phyloP scores from a whole-genome alignment of 805 yeast species.

The Tetrapisispora taiwanensis region DNA sequence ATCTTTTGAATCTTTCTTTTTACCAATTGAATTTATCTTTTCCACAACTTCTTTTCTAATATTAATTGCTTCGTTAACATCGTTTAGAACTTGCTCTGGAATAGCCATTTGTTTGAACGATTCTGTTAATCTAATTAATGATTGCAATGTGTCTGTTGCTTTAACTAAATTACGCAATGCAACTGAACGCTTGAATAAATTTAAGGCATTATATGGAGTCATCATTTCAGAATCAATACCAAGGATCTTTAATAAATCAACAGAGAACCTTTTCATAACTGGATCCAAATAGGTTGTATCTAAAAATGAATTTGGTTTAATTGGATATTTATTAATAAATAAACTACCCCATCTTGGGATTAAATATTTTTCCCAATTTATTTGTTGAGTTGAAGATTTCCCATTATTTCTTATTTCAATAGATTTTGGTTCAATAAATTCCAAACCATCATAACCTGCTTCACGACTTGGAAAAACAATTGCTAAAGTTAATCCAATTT shows the following conservation, averaged over 20 bases:
- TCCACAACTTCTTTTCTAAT: conserved; percentile 25
- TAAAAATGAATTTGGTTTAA: conserved; percentile 25
- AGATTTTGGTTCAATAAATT: conserved; percentile 7
- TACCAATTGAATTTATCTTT: neutral
- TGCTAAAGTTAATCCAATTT: conserved; percentile 62
- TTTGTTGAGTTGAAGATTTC: neutral
- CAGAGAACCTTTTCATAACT: conserved; percentile 56
- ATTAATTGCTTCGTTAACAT: conserved; percentile 45
- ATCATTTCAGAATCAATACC: conserved; percentile 36
- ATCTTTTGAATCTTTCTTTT: conserved; percentile 17
- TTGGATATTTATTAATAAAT: conserved; percentile 33
- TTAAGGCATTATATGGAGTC: conserved; percentile 52
- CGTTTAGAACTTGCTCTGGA: conserved; percentile 56
- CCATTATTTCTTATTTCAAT: neutral
- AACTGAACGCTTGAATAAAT: conserved; percentile 51
- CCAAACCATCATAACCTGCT: conserved; percentile 35
- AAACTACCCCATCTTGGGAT: conserved; percentile 82
- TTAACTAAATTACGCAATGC: conserved; percentile 48
- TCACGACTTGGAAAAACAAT: conserved; percentile 29
- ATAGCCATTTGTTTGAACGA: conserved; percentile 74
- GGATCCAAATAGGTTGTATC: conserved; percentile 40
- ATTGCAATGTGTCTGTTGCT: conserved; percentile 62
- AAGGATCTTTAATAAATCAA: conserved; percentile 62
- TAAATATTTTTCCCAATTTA: conserved; percentile 36
- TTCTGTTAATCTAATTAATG: conserved; percentile 59